These are phyloP conservation scores for Schizophyllum commune DNA, from an alignment of 1,284 basidiomycete genomes.

Conservation along the genomic window DNA sequence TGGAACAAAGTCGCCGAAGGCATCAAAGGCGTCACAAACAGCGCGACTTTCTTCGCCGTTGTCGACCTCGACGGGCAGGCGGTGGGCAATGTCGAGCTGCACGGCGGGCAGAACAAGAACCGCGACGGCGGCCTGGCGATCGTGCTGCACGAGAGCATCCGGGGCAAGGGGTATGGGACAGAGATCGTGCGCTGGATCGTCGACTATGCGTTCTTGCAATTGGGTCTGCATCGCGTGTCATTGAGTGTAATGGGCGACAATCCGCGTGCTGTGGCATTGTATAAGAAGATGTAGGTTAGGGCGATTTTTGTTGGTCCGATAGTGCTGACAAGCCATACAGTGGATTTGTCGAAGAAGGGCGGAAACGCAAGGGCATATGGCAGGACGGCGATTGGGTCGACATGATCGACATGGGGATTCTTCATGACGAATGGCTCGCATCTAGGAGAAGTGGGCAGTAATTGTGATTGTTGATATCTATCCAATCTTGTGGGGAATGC, in stretches of 20 bases:
- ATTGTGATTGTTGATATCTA: no score
- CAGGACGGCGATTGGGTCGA: slow-evolving; percentile 21
- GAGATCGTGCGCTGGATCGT: slow-evolving; percentile 24
- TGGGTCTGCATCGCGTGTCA: slow-evolving; percentile 26
- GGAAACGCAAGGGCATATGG: slow-evolving; percentile 20
- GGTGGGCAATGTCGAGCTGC: neutral
- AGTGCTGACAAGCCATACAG: slow-evolving; percentile 8
- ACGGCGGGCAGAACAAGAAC: neutral
- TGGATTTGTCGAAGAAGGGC: slow-evolving; percentile 24
- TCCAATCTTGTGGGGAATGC: no score
- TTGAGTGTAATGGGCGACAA: slow-evolving; percentile 25
- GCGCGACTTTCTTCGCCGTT: neutral
- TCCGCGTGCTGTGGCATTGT: slow-evolving; percentile 21
- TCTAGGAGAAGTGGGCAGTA: neutral
- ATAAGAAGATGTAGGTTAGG: slow-evolving; percentile 24
- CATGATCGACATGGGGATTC: slow-evolving; percentile 17
- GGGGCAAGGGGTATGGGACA: slow-evolving; percentile 26
- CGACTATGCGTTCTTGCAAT: slow-evolving; percentile 24
- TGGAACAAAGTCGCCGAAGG: neutral
- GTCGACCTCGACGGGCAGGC: neutral
- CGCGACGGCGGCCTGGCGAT: neutral
- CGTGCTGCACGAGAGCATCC: slow-evolving; percentile 7
- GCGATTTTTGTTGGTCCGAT: neutral
- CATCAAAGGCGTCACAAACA: neutral
- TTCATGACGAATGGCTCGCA: slow-evolving; percentile 16